Percentiles rank a stretch among this genome's conserved stretches.
phyloP scores from a whole-genome alignment of 257 asterid species.

The Verbascum thapsus region DNA sequence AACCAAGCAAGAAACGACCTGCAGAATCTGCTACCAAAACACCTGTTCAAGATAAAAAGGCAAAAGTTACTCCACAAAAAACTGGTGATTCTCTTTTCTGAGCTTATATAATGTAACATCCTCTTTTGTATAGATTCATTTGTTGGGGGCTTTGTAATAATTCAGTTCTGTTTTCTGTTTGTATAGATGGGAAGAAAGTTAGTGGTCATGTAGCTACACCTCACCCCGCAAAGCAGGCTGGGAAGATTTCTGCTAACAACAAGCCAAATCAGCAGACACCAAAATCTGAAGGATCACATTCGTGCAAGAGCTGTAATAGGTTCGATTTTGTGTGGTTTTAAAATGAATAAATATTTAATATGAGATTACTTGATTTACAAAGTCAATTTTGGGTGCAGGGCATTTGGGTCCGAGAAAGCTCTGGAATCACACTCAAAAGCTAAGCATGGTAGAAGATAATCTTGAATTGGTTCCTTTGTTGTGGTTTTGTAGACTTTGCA shows the following conservation, averaged over 20 bases:
- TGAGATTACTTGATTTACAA: too few species aligned
- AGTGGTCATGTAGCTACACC: slow-evolving; percentile 87
- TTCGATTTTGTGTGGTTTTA: slow-evolving; percentile 8
- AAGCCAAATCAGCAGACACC: slow-evolving; percentile 62
- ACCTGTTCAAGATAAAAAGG: slow-evolving; percentile 71
- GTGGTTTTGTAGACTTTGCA: too few species aligned
- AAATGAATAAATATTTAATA: neutral
- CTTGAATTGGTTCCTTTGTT: neutral
- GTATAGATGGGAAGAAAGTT: slow-evolving; percentile 74
- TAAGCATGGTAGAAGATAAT: slow-evolving; percentile 58
- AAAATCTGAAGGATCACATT: slow-evolving; percentile 54
- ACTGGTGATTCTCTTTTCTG: slow-evolving; percentile 46
- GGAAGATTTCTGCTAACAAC: slow-evolving; percentile 64
- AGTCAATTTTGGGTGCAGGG: slow-evolving; percentile 49
- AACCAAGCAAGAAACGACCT: slow-evolving; percentile 62
- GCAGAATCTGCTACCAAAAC: slow-evolving; percentile 61
- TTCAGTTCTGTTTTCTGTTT: too few species aligned
- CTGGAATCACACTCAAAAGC: slow-evolving; percentile 75
- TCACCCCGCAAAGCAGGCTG: slow-evolving; percentile 78
- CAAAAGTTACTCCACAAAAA: slow-evolving; percentile 81
- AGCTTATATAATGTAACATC: too few species aligned
- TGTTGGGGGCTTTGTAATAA: too few species aligned
- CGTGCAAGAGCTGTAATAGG: slow-evolving; percentile 70
- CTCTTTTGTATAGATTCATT: too few species aligned
- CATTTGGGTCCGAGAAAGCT: slow-evolving; percentile 52